Evolutionary conservation across 2,329 filamentous ascomycete genomes (phyloP).

Genomic region (Daldinia eschscholtzii): DNA sequence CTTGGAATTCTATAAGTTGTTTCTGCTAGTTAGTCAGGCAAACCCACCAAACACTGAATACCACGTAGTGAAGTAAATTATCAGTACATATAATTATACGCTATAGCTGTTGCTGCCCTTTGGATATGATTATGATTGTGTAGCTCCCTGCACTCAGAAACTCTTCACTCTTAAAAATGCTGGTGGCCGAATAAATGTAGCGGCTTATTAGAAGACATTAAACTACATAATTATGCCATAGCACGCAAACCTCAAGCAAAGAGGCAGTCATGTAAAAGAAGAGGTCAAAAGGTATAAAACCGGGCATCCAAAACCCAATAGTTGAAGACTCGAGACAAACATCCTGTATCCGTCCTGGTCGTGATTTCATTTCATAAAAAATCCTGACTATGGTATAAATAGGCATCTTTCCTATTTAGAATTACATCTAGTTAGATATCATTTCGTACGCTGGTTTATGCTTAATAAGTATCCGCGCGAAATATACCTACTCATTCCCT

Average conservation of each 20-base stretch:
- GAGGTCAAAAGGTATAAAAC: background rate
- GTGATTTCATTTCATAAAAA: background rate
- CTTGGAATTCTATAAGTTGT: too few relatives aligned
- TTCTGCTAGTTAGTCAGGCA: too few relatives aligned
- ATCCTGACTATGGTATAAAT: background rate
- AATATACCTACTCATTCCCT: background rate
- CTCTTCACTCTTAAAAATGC: too few relatives aligned
- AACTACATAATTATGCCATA: background rate
- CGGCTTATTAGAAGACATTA: background rate
- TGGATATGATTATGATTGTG: too few relatives aligned
- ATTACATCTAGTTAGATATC: background rate
- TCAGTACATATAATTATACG: too few relatives aligned
- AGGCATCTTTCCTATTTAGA: background rate
- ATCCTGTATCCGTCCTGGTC: background rate
- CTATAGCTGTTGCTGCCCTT: too few relatives aligned
- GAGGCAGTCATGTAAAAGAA: background rate
- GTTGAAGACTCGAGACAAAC: background rate
- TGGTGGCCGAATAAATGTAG: too few relatives aligned
- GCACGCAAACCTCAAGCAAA: background rate
- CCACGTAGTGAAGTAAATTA: too few relatives aligned
- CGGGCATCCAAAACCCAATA: background rate
- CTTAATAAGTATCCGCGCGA: background rate
- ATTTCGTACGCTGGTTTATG: background rate
- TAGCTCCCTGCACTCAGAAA: too few relatives aligned
- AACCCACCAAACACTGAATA: too few relatives aligned